phyloP scores from a whole-genome alignment of 257 asterid species.

The Primulina eburnea region DNA sequence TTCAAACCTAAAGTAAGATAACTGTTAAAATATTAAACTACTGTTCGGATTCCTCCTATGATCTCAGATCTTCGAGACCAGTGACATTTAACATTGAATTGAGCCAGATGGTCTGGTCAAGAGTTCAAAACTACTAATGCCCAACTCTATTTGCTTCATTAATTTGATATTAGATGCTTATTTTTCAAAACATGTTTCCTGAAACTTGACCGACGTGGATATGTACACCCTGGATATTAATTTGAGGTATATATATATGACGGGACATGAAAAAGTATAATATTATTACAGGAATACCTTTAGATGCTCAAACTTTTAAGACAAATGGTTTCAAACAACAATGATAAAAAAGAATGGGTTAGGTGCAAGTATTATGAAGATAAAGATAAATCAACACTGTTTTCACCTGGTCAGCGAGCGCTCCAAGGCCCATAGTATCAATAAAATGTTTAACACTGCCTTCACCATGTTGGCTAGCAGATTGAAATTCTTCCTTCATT shows the following conservation, averaged over 20 bases:
- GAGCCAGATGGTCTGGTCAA: not conserved
- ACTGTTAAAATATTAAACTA: not conserved
- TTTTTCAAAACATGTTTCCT: not conserved
- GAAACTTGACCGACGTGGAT: not conserved
- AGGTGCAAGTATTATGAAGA: not conserved
- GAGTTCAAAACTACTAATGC: not conserved
- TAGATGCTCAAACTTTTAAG: not conserved
- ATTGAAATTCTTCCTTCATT: conserved; percentile 49
- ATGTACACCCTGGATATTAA: not conserved
- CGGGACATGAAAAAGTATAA: not conserved
- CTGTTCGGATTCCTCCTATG: not conserved
- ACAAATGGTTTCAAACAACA: not conserved
- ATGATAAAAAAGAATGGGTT: not conserved
- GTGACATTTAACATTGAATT: not conserved
- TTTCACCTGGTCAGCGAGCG: conserved; percentile 58
- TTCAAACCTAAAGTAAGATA: not conserved
- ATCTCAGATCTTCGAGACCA: not conserved
- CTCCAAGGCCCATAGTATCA: conserved; percentile 72
- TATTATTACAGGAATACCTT: not conserved
- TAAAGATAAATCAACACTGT: conserved; percentile 13
- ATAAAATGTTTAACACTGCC: conserved; percentile 47
- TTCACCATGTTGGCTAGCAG: conserved; percentile 39
- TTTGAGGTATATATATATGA: not conserved
- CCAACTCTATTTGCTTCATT: not conserved
- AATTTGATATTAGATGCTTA: not conserved